Conservation (phyloP, 805 yeast genomes). For the Wickerhamomyces ciferrii region DNA sequence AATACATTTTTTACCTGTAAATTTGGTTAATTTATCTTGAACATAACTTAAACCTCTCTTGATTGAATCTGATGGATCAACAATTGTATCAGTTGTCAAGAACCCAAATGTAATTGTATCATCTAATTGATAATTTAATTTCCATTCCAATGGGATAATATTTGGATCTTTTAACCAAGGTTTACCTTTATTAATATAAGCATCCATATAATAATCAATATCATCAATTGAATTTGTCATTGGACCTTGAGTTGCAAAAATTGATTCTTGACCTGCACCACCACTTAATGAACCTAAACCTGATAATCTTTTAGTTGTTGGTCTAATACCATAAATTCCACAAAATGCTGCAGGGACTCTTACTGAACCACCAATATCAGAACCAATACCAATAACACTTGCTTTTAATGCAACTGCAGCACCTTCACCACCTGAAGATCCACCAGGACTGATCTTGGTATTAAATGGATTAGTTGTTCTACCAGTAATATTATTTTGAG, state of each 20-base stretch:
- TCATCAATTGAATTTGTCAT: constrained; percentile 60
- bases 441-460: constrained; percentile 56
- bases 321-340: constrained; percentile 57
- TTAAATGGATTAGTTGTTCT: constrained; percentile 57
- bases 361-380: constrained; percentile 70
- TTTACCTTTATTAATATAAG: constrained; percentile 44
- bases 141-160: constrained; percentile 33
- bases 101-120: constrained; percentile 53
- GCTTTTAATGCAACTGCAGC: constrained; percentile 53
- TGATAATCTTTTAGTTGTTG: constrained; percentile 46
- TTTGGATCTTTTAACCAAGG: constrained; percentile 53
- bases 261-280: constrained; percentile 42
- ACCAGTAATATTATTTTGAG: constrained; percentile 55
- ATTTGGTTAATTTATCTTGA: constrained; percentile 38
- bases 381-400: constrained; percentile 59
- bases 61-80: constrained; percentile 62
- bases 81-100: constrained; percentile 58
- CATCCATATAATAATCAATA: constrained; percentile 61
- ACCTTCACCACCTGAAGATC: constrained; percentile 72
- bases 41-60: constrained; percentile 47
- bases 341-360: constrained; percentile 65
- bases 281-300: constrained; percentile 21
- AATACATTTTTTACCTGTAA: constrained; percentile 30
- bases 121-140: constrained; percentile 23
- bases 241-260: constrained; percentile 68